These are phyloP conservation scores for Chamaenerion angustifolium DNA, from an alignment of 345 rosid species.

Conservation along the genomic window DNA sequence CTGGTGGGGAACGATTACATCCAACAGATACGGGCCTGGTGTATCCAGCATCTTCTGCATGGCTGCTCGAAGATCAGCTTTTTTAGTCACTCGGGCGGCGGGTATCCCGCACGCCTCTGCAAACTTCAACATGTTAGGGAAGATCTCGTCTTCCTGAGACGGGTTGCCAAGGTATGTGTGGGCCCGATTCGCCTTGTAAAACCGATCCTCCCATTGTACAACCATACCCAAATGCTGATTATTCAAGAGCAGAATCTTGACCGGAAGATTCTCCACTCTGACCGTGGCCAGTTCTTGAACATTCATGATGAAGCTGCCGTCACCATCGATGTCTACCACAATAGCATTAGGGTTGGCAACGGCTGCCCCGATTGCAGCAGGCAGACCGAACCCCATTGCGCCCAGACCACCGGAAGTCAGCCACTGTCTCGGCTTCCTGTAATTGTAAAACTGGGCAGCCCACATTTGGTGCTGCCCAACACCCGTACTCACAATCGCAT, in stretches of 20 bases:
- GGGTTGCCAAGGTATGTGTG: slow-evolving; percentile 86
- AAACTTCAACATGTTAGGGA: slow-evolving; percentile 71
- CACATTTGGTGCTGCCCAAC: slow-evolving; percentile 99
- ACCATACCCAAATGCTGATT: slow-evolving; percentile 99
- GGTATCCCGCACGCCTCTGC: slow-evolving; percentile 87
- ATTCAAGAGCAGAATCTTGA: slow-evolving; percentile 66
- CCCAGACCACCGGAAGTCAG: slow-evolving; percentile 85
- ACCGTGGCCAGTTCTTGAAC: slow-evolving; percentile 87
- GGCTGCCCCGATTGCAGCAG: slow-evolving; percentile 96
- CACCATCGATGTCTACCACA: slow-evolving; percentile 94
- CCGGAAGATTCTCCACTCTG: slow-evolving; percentile 70
- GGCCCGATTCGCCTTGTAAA: slow-evolving; percentile 87
- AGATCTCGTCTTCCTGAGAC: slow-evolving; percentile 51
- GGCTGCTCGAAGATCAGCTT: slow-evolving; percentile 51
- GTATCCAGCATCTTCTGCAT: slow-evolving; percentile 80
- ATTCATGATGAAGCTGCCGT: slow-evolving; percentile 94
- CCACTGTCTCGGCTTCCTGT: slow-evolving; percentile 82
- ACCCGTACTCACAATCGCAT: slow-evolving; percentile 84
- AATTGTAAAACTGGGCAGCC: slow-evolving; percentile 99
- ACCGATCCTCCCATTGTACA: slow-evolving; percentile 87
- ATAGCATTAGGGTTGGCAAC: slow-evolving; percentile 74
- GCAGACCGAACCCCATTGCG: slow-evolving; percentile 98
- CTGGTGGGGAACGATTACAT: slow-evolving; percentile 90
- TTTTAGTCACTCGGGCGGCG: slow-evolving; percentile 61
- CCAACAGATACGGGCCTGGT: slow-evolving; percentile 81